A percentile compares a stretch with the other conserved stretches of the same genome.
These are phyloP conservation scores for Salix viminalis DNA, from an alignment of 345 rosid species.

Conservation along the genomic window DNA sequence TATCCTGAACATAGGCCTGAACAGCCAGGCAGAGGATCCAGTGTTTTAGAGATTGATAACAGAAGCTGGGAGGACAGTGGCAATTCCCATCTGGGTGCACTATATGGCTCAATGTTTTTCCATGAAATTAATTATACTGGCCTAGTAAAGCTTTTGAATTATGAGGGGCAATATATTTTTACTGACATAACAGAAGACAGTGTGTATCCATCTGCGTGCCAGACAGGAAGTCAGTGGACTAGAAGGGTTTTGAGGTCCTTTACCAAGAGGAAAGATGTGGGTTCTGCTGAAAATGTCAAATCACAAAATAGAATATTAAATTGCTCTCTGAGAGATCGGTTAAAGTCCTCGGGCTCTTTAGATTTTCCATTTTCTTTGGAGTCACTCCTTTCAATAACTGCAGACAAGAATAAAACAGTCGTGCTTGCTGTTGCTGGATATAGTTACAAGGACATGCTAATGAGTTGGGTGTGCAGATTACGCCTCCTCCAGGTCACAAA, in stretches of 20 bases:
- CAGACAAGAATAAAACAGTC: constrained; percentile 64
- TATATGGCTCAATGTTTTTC: constrained; percentile 62
- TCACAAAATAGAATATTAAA: constrained; percentile 24
- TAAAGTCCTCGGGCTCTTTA: constrained; percentile 25
- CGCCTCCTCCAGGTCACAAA: constrained; percentile 64
- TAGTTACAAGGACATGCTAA: constrained; percentile 90
- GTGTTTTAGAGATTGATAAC: constrained; percentile 15
- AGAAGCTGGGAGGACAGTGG: constrained; percentile 73
- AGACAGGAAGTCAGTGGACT: constrained; percentile 26
- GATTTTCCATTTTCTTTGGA: constrained; percentile 55
- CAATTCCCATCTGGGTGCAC: constrained; percentile 62
- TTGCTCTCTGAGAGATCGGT: constrained; percentile 35
- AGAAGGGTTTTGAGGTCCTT: constrained; percentile 31
- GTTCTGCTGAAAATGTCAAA: constrained; percentile 38
- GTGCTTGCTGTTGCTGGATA: constrained; percentile 83
- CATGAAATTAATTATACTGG: constrained; percentile 32
- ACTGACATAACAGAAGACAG: constrained; percentile 28
- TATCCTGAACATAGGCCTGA: constrained; percentile 23
- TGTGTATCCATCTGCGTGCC: constrained; percentile 15
- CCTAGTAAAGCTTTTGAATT: constrained; percentile 54
- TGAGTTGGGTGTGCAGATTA: constrained; percentile 96
- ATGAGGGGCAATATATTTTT: constrained; percentile 45
- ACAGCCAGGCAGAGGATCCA: constrained; percentile 16
- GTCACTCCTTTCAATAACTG: constrained; percentile 57
- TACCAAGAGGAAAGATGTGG: constrained; percentile 39